Conservation (phyloP, 2,329 filamentous ascomycete species). For the Aurifilum marmelostoma region DNA sequence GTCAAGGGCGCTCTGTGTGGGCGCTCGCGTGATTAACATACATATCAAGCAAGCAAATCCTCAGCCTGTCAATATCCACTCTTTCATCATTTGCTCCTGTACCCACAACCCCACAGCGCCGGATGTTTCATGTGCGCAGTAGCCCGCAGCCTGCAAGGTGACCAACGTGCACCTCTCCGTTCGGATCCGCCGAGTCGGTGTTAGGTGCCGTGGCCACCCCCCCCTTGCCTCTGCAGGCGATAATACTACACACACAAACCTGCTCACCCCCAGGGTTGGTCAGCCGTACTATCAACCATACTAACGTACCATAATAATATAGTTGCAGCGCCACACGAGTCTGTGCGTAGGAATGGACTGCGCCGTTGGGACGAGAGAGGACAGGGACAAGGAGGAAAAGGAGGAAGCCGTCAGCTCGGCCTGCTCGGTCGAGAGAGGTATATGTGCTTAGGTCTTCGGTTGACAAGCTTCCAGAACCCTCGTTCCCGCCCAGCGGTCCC, state of each 20-base stretch:
- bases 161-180: not conserved
- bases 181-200: conserved; percentile 4
- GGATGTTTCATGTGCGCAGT: conserved; percentile 14
- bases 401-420: too few relatives aligned
- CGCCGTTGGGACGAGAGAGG: not conserved
- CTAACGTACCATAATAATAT: not conserved
- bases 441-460: not conserved
- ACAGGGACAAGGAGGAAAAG: not conserved
- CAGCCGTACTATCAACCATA: not conserved
- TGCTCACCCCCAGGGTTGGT: not conserved
- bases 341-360: not conserved
- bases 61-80: not conserved
- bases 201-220: too few relatives aligned
- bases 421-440: not conserved
- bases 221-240: not conserved
- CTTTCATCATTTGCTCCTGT: not conserved
- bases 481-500: not conserved
- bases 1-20: not conserved
- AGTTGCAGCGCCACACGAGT: not conserved
- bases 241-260: not conserved
- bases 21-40: not conserved
- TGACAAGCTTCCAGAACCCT: not conserved
- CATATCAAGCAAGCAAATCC: not conserved
- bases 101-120: conserved; percentile 9
- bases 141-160: not conserved